Percentiles rank a stretch among this genome's conserved stretches.
Evolutionary conservation across 306 rosid genomes (phyloP).

Genomic region (Prunus mume): DNA sequence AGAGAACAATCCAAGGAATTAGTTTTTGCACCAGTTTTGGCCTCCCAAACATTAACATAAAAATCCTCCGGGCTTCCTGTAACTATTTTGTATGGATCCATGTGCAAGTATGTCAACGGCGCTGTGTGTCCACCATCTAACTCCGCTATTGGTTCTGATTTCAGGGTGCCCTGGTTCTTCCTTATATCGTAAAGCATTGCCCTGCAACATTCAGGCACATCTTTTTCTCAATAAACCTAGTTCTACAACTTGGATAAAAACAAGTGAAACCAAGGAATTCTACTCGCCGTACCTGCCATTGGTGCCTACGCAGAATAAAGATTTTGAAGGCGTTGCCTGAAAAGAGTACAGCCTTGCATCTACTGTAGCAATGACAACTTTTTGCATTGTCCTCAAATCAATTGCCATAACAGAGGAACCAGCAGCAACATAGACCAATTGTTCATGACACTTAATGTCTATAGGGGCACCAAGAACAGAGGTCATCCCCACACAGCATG

Average conservation of each 20-base stretch:
- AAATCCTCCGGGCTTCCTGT: constrained; percentile 46
- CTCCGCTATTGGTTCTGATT: constrained; percentile 51
- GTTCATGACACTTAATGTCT: constrained; percentile 72
- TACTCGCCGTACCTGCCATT: constrained; percentile 50
- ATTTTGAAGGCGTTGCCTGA: constrained; percentile 59
- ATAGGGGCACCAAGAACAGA: constrained; percentile 55
- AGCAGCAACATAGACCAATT: constrained; percentile 64
- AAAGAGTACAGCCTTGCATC: constrained; percentile 54
- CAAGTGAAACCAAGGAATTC: neutral
- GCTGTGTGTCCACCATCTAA: constrained; percentile 70
- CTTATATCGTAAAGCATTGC: constrained; percentile 86
- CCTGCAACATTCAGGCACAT: constrained; percentile 39
- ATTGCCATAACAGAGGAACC: constrained; percentile 62
- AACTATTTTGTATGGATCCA: constrained; percentile 77
- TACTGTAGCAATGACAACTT: constrained; percentile 51
- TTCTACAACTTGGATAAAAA: neutral
- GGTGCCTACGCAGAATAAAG: constrained; percentile 66
- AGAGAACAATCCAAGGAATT: constrained; percentile 43
- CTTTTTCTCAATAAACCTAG: constrained; percentile 5
- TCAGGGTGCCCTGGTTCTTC: constrained; percentile 45
- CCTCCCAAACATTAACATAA: constrained; percentile 54
- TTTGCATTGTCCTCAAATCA: constrained; percentile 85
- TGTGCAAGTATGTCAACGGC: constrained; percentile 49
- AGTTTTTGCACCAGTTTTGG: constrained; percentile 45
- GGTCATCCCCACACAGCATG: constrained; percentile 84